Evolutionary conservation across 768 basidiomycete species (phyloP), one percentile per base, ranked within the genome.

Genomic region (Lentinula sp.): DNA sequence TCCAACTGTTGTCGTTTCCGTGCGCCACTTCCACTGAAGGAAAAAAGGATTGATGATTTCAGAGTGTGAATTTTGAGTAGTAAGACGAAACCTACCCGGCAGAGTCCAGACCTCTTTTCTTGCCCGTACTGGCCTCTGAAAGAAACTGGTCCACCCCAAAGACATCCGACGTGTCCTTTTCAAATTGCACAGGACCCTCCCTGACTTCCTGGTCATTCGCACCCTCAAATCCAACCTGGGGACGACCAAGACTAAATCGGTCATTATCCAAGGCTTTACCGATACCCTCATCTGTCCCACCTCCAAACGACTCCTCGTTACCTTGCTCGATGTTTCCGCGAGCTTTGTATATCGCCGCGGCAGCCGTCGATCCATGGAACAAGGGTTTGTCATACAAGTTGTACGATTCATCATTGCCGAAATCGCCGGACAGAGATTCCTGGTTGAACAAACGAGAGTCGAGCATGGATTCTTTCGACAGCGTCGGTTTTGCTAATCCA

Each of bases 301-400:
- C 95, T 55, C 93, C 94, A 70, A 91, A 96, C 43, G 91, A 85
- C 57, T 97, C 95, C 45, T 98, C 93, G 69, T 91, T 91, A 34
- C 87, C 91, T 64, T 91, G 87, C 5, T 80, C 70, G 61, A 93
- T 91, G 65, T 93, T 90, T 0, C 95, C 95, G 31, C 88, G 82
- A 4, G 96, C 93, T 73, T 95, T 96, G 81, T 99, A 99, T 66
- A 99, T 99, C n/a, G 97, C 97, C n/a, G 96, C 94, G 0, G 93
- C 95, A 16, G 96, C 96, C 4, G 89, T 87, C 2, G 95, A 96
- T 1, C 97, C 96, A 67, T 94, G 90, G 84, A 99, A 99, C 54
- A 99, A 78, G 3, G 96, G 95, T 54, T 86, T 85, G 71, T 99
- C 97, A 75, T 98, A 98, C 31, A 99, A 75, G 66, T 87, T 91